Percentiles rank a stretch among this genome's conserved stretches.
Evolutionary conservation across 106 monocot species (phyloP).

Genomic region (Cymbidium sinense): DNA sequence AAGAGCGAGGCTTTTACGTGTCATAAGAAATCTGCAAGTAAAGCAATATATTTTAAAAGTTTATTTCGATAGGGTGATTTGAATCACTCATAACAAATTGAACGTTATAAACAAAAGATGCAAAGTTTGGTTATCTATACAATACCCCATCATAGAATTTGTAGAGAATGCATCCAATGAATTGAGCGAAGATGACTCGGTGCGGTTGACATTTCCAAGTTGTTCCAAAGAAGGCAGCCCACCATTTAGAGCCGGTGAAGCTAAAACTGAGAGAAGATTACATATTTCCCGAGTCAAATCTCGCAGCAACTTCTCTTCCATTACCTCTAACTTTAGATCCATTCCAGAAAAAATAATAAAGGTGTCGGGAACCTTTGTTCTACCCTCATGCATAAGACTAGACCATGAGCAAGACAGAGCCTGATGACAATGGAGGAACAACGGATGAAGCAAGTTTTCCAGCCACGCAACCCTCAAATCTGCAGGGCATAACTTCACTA

Average conservation of each 20-base stretch:
- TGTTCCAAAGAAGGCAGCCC: slow-evolving; percentile 78
- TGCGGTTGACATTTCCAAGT: slow-evolving; percentile 47
- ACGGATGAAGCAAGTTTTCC: slow-evolving; percentile 63
- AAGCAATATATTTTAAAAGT: not conserved
- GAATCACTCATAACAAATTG: slow-evolving; percentile 2
- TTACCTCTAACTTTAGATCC: slow-evolving; percentile 89
- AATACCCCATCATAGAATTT: slow-evolving; percentile 69
- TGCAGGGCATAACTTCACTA: slow-evolving; percentile 71
- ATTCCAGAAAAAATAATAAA: slow-evolving; percentile 67
- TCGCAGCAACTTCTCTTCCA: slow-evolving; percentile 92
- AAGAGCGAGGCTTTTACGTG: slow-evolving; percentile 42
- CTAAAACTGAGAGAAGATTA: slow-evolving; percentile 62
- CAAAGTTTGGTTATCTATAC: not conserved
- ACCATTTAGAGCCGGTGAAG: slow-evolving; percentile 52
- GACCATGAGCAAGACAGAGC: slow-evolving; percentile 82
- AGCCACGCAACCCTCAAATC: slow-evolving; percentile 65
- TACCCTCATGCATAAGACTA: slow-evolving; percentile 58
- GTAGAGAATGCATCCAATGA: slow-evolving; percentile 47
- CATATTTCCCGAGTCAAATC: slow-evolving; percentile 86
- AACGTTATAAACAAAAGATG: not conserved
- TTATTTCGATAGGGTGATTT: not conserved
- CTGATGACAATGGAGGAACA: slow-evolving; percentile 81
- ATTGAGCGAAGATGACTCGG: slow-evolving; percentile 37
- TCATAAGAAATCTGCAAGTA: slow-evolving; percentile 67
- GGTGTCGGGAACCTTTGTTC: slow-evolving; percentile 84